A percentile compares a stretch with the other conserved stretches of the same genome.
phyloP scores from a whole-genome alignment of 2,329 filamentous ascomycete species.

The Cytospora mali region DNA sequence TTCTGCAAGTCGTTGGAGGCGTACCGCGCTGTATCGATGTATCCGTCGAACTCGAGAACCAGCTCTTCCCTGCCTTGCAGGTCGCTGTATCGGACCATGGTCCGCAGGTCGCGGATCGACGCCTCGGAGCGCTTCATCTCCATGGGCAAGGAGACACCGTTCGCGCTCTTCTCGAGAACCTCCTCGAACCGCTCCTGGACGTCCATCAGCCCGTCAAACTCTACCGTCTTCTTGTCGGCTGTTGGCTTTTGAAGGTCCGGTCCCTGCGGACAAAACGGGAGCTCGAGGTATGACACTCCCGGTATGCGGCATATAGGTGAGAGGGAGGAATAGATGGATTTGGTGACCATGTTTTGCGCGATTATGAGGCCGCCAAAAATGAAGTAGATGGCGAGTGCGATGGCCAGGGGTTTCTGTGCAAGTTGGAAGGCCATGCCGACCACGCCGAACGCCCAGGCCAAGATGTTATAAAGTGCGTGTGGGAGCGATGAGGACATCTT shows the following conservation, averaged over 20 bases:
- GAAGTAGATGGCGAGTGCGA: constrained; percentile 63
- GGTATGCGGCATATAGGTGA: constrained; percentile 73
- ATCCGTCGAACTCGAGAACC: constrained; percentile 74
- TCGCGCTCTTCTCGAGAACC: constrained; percentile 68
- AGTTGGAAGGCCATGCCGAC: constrained; percentile 61
- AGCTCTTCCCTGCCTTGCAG: constrained; percentile 71
- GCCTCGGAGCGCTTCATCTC: constrained; percentile 80
- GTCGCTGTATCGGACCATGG: constrained; percentile 70
- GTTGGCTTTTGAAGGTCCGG: constrained; percentile 20
- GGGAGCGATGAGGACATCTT: constrained; percentile 43
- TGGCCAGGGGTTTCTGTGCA: constrained; percentile 65
- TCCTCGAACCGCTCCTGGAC: constrained; percentile 77
- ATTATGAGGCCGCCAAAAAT: constrained; percentile 61
- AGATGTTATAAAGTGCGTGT: constrained; percentile 42
- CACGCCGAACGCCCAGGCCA: constrained; percentile 57
- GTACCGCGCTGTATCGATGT: constrained; percentile 68
- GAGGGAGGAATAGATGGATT: constrained; percentile 62
- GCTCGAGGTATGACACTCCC: constrained; percentile 59
- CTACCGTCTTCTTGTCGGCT: constrained; percentile 44
- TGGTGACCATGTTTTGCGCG: constrained; percentile 63
- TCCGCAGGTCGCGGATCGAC: constrained; percentile 73
- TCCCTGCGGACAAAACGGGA: constrained; percentile 62
- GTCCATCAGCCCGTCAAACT: constrained; percentile 75
- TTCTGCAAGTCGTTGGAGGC: constrained; percentile 68
- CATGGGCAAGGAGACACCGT: constrained; percentile 68